Evolutionary conservation across 2,329 filamentous ascomycete species (phyloP).

Genomic region (Aspergillus japonicus): DNA sequence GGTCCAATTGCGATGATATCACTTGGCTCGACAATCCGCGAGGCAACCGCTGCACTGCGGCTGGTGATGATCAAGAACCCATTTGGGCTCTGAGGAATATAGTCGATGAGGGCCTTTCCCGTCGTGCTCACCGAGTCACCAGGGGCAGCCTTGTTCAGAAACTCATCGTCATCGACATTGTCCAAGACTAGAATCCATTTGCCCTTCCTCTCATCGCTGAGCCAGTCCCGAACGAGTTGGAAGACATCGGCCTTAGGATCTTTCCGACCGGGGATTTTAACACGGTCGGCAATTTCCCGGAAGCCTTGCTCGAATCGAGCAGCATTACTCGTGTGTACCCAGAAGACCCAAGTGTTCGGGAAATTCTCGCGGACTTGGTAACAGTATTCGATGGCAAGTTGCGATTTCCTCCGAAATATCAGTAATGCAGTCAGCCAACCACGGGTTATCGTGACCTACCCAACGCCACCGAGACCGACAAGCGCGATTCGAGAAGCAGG

Average conservation of each 20-base stretch:
- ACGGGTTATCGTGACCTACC: constrained; percentile 9
- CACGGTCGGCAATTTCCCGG: constrained; percentile 33
- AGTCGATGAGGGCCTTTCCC: constrained; percentile 11
- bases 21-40: constrained; percentile 9
- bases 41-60: constrained; percentile 12
- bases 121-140: background rate
- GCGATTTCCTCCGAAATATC: constrained; percentile 32
- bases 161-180: constrained; percentile 25
- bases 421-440: background rate
- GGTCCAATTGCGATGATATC: constrained; percentile 20
- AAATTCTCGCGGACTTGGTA: constrained; percentile 27
- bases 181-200: constrained; percentile 28
- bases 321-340: constrained; percentile 37
- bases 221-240: constrained; percentile 25
- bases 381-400: constrained; percentile 41
- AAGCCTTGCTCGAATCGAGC: constrained; percentile 37
- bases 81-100: constrained; percentile 18
- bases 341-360: constrained; percentile 38
- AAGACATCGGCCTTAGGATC: constrained; percentile 35
- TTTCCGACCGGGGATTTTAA: constrained; percentile 30
- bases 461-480: constrained; percentile 18
- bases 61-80: constrained; percentile 20
- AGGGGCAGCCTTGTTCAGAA: background rate
- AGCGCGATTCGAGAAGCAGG: constrained; percentile 16
- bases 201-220: constrained; percentile 18